Evolutionary conservation across 805 yeast genomes (phyloP).

Genomic region (Grigorovia transvaalensis): DNA sequence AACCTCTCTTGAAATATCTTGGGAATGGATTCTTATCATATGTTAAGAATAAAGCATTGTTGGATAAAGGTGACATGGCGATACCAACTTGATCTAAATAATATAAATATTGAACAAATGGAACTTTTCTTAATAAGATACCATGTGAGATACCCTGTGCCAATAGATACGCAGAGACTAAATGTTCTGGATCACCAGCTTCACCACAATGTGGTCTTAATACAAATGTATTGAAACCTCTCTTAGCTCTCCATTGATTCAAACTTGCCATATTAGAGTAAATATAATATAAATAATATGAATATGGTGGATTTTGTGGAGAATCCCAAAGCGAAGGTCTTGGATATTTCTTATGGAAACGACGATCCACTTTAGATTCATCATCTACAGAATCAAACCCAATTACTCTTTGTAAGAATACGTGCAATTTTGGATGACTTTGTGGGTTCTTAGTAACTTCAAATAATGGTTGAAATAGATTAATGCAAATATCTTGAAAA

Average conservation of each 20-base stretch:
- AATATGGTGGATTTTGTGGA: conserved; percentile 87
- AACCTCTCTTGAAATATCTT: conserved; percentile 80
- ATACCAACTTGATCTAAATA: conserved; percentile 91
- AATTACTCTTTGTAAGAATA: conserved; percentile 84
- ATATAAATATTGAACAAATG: conserved; percentile 87
- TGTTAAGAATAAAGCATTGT: conserved; percentile 89
- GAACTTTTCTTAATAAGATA: conserved; percentile 82
- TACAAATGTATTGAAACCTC: conserved; percentile 83
- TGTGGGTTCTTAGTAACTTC: conserved; percentile 81
- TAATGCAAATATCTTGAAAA: conserved; percentile 69
- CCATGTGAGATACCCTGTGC: conserved; percentile 96
- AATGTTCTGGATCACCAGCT: conserved; percentile 99
- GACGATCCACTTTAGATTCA: conserved; percentile 83
- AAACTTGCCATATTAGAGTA: conserved; percentile 79
- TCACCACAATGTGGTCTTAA: conserved; percentile 98
- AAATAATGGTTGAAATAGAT: conserved; percentile 78
- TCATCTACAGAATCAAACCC: conserved; percentile 99
- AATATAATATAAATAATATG: conserved; percentile 83
- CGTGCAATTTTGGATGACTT: conserved; percentile 81
- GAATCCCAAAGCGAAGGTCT: conserved; percentile 76
- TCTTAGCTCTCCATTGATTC: conserved; percentile 67
- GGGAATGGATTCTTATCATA: conserved; percentile 97
- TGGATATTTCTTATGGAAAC: conserved; percentile 75
- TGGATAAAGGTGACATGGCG: conserved; percentile 97
- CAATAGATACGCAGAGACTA: conserved; percentile 78